Conservation (phyloP, 495 filamentous ascomycete genomes). For the Tuber microsphaerosporum region DNA sequence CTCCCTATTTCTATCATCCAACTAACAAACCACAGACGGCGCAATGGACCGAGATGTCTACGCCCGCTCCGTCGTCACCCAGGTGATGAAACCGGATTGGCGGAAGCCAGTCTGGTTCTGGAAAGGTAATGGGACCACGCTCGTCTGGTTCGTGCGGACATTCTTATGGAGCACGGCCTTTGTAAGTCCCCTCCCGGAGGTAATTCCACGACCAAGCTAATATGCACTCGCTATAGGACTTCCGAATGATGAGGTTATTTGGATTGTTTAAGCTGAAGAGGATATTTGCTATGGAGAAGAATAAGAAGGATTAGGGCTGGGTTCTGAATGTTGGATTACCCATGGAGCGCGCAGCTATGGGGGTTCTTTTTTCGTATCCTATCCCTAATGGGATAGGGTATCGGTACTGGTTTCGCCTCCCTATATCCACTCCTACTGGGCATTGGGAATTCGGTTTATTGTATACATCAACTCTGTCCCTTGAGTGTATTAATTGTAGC, state of each 20-base stretch:
- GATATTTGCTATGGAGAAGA: conserved; percentile 12
- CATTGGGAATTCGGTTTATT: not conserved
- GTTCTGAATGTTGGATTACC: not conserved
- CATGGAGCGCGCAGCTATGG: not conserved
- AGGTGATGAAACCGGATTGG: conserved; percentile 39
- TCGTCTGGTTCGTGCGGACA: conserved; percentile 29
- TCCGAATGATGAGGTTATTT: conserved; percentile 19
- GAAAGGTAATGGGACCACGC: conserved; percentile 23
- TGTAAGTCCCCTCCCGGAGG: conserved; percentile 22
- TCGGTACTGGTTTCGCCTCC: not conserved
- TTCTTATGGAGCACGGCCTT: conserved; percentile 41
- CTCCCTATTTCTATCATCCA: not conserved
- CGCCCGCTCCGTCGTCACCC: conserved; percentile 40
- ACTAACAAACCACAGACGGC: conserved; percentile 9
- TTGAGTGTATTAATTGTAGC: too few relatives aligned
- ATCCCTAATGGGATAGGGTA: not conserved
- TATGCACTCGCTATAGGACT: conserved; percentile 17
- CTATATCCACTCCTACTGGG: not conserved
- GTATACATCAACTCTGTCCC: too few relatives aligned
- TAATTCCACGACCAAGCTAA: not conserved
- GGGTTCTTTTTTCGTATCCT: not conserved
- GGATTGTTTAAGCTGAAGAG: conserved; percentile 26
- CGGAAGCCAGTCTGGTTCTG: conserved; percentile 40
- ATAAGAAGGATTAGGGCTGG: conserved; percentile 13
- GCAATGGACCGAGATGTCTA: conserved; percentile 37